phyloP scores from a whole-genome alignment of 169 alveolate genomes.

The Prorocentrum cordatum region DNA sequence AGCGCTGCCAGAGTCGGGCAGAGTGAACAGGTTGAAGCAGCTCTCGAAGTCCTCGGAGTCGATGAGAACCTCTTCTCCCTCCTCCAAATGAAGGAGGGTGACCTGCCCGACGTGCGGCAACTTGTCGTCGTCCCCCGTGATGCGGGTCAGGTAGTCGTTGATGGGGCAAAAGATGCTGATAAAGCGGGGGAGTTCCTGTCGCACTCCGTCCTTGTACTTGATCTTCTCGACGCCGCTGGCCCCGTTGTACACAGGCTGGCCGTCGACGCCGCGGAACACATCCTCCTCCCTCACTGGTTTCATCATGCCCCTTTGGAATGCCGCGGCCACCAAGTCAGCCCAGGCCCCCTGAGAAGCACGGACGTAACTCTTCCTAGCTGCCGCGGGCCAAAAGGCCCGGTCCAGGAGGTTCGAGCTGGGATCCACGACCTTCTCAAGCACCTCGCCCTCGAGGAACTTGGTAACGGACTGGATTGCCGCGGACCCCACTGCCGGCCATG shows the following conservation, averaged over 20 bases:
- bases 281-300: background rate
- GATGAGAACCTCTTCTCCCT: background rate
- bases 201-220: background rate
- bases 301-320: background rate
- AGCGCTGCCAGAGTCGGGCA: no score
- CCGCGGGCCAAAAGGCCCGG: background rate
- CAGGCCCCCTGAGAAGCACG: background rate
- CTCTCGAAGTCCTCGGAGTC: background rate
- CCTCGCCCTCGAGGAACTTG: background rate
- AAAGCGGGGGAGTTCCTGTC: background rate
- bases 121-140: background rate
- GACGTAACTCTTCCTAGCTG: background rate
- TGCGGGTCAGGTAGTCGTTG: background rate
- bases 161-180: background rate
- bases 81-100: background rate
- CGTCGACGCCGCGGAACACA: background rate
- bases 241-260: background rate
- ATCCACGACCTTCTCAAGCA: background rate
- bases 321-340: background rate
- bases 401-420: background rate
- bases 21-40: background rate
- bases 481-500: background rate
- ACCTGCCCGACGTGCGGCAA: conserved; percentile 1
- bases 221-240: background rate
- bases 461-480: background rate